Conservation (phyloP, 2,329 filamentous ascomycete species). For the Zasmidium cellare region DNA sequence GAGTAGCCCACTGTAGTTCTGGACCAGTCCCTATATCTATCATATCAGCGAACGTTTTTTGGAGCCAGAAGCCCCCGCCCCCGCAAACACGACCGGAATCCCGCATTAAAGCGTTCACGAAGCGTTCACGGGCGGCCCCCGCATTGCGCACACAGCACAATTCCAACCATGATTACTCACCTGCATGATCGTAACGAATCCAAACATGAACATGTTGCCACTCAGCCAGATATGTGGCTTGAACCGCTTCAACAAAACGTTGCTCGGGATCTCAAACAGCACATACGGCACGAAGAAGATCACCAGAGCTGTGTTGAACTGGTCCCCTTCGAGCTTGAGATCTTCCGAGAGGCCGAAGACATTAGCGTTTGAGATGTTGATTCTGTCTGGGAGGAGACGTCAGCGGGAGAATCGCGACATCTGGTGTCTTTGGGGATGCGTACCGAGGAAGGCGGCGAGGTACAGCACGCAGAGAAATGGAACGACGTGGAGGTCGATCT, state of each 20-base stretch:
- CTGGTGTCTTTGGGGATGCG: no score
- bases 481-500: conserved; percentile 51
- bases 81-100: no score
- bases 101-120: no score
- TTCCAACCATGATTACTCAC: no score
- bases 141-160: no score
- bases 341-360: conserved; percentile 51
- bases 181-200: conserved; percentile 71
- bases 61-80: no score
- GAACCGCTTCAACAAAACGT: conserved; percentile 52
- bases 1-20: conserved; percentile 75
- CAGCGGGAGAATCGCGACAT: no score
- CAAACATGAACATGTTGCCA: conserved; percentile 81
- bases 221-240: conserved; percentile 53
- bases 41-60: no score
- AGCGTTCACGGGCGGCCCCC: no score
- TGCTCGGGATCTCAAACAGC: conserved; percentile 56
- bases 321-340: conserved; percentile 44
- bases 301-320: conserved; percentile 54
- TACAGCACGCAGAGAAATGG: conserved; percentile 54
- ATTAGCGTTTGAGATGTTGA: conserved; percentile 57
- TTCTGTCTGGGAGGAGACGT: conserved; percentile 39
- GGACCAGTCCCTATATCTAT: conserved; percentile 63
- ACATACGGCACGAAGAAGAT: conserved; percentile 57
- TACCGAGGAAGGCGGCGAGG: no score